Percentiles rank a stretch among this genome's conserved stretches.
Conservation (phyloP, 1,139 yeast genomes). For the Candida frijolesensis region DNA sequence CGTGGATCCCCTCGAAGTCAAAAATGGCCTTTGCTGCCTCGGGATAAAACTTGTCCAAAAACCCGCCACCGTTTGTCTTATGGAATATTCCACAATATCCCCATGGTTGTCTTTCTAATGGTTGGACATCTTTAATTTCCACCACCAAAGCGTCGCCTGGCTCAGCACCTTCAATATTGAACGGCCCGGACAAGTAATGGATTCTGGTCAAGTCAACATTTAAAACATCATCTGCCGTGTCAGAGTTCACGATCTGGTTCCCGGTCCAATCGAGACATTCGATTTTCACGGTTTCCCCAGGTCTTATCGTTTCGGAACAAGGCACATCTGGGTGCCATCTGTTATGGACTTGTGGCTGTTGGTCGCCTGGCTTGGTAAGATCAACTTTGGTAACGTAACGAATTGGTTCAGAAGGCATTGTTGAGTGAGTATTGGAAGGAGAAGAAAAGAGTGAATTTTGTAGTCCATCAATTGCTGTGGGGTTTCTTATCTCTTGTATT, state of each 20-base stretch:
- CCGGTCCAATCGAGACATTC: constrained; percentile 59
- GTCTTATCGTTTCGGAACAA: constrained; percentile 35
- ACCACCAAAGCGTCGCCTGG: constrained; percentile 52
- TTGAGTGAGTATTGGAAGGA: neutral
- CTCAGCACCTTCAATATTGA: constrained; percentile 44
- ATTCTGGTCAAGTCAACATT: constrained; percentile 45
- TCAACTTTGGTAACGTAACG: constrained; percentile 31
- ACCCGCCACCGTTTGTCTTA: constrained; percentile 52
- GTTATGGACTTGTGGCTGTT: constrained; percentile 49
- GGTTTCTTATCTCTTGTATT: neutral
- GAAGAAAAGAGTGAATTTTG: neutral
- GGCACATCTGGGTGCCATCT: constrained; percentile 59
- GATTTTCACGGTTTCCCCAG: constrained; percentile 44
- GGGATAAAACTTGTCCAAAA: constrained; percentile 49
- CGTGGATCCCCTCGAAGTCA: constrained; percentile 53
- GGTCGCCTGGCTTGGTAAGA: constrained; percentile 43
- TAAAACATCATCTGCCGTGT: constrained; percentile 48
- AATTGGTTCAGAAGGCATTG: constrained; percentile 12
- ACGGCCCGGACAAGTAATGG: constrained; percentile 53
- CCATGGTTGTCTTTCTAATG: constrained; percentile 54
- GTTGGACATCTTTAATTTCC: constrained; percentile 53
- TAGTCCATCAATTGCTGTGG: neutral
- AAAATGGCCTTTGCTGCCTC: constrained; percentile 53
- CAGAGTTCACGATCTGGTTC: constrained; percentile 48
- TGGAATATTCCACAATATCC: constrained; percentile 53